Percentiles rank a stretch among this genome's conserved stretches.
phyloP scores from a whole-genome alignment of 2,329 filamentous ascomycete genomes.

The Penicillium occitanis region DNA sequence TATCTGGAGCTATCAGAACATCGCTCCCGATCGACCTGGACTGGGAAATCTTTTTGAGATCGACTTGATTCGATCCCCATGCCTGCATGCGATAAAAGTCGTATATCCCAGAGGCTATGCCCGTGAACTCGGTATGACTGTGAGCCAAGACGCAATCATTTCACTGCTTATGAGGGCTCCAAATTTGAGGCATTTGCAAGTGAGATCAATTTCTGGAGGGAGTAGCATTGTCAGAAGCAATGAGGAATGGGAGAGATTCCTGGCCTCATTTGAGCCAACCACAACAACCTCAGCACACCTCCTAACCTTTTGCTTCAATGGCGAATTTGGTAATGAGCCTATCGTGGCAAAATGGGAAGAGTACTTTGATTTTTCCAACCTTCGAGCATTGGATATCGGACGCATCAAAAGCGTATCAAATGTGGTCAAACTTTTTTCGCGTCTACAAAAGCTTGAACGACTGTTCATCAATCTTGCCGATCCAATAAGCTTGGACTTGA shows the following conservation, averaged over 20 bases:
- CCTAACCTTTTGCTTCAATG: not conserved
- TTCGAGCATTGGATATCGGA: not conserved
- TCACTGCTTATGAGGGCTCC: not conserved
- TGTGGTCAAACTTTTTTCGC: not conserved
- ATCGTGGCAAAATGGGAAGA: not conserved
- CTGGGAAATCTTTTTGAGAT: not conserved
- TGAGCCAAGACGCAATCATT: slow-evolving; percentile 1
- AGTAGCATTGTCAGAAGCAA: not conserved
- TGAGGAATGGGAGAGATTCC: not conserved
- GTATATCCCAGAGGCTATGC: too few species aligned
- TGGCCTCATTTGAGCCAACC: not conserved
- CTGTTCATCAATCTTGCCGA: slow-evolving; percentile 5
- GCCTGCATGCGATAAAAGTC: not conserved
- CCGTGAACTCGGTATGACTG: too few species aligned
- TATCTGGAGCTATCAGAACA: not conserved
- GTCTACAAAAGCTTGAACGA: slow-evolving; percentile 5
- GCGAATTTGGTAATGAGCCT: not conserved
- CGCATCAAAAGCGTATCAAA: not conserved
- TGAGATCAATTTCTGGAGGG: not conserved
- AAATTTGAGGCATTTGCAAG: not conserved
- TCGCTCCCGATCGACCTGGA: not conserved
- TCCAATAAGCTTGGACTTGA: not conserved
- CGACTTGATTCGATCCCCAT: not conserved
- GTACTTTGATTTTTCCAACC: slow-evolving; percentile 4
- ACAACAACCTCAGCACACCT: not conserved